A percentile compares a stretch with the other conserved stretches of the same genome.
These are phyloP conservation scores for Naganishia randhawae DNA, from an alignment of 768 basidiomycete genomes.

Conservation along the genomic window DNA sequence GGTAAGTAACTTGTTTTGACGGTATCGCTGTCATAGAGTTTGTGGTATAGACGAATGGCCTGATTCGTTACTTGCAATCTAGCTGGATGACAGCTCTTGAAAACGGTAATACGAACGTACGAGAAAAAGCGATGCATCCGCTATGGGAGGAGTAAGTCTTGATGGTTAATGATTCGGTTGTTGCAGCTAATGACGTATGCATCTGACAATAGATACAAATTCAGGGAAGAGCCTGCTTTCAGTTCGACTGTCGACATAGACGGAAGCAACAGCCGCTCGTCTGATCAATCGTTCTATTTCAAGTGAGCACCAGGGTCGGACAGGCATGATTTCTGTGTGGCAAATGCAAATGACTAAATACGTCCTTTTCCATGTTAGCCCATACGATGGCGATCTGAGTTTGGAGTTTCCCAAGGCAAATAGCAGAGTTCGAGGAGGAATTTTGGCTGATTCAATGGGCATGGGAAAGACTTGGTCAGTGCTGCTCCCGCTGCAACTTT, in stretches of 20 bases:
- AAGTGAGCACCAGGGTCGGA: conserved; percentile 54
- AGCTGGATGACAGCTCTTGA: conserved; percentile 94
- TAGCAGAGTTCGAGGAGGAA: conserved; percentile 74
- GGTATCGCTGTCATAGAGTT: conserved; percentile 15
- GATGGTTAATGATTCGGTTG: background rate
- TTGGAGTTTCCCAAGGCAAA: conserved; percentile 78
- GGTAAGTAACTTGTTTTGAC: conserved; percentile 53
- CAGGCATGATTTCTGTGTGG: conserved; percentile 38
- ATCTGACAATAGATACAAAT: conserved; percentile 61
- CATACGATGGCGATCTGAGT: conserved; percentile 65
- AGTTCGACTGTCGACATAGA: conserved; percentile 74
- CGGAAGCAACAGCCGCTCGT: background rate
- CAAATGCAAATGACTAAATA: background rate
- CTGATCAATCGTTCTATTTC: conserved; percentile 63
- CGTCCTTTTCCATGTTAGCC: conserved; percentile 37
- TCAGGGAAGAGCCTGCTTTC: conserved; percentile 61
- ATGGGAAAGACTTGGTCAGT: conserved; percentile 49
- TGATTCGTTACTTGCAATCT: background rate
- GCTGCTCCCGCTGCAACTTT: background rate
- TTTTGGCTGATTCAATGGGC: conserved; percentile 69
- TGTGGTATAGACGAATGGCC: background rate
- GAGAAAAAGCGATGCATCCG: conserved; percentile 76
- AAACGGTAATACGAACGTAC: conserved; percentile 64
- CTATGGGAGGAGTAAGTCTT: conserved; percentile 82
- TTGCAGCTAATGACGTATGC: conserved; percentile 7